Base-by-base conservation (phyloP, 768 basidiomycete species). In the Cyclocybe cylindracea region DNA sequence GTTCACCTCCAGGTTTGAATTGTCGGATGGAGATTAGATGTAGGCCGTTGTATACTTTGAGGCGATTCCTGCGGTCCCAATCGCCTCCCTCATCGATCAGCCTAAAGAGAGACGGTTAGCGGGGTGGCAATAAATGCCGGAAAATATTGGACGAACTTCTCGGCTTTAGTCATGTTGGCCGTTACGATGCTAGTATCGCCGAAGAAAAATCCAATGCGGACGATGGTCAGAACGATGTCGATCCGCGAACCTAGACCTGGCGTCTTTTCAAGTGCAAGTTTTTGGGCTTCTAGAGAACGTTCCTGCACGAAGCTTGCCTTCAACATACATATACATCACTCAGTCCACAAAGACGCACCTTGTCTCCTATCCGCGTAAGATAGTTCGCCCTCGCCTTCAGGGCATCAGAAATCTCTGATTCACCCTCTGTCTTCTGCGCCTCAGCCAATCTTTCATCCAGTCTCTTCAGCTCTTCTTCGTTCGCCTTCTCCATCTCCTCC, bases 71-170 rank as follows among this genome's bases (percentile, higher is more conserved):
- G 48, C 96, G 78, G 68, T 99, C 96, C 96, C 96, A 99, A 72
- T 99, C 96, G 40, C 96, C 96, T 0, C 96, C 96, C 67, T 93
- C 83, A 61, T 98, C 94, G 48, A 97, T 89, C 39, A 97, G 77
- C 49, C 92, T 94, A 63, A 2, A 19, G 24, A 31, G 29, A 45
- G 40, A n/a, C 11, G 33, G 35, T 13, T 10, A 46, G 36, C 7
- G 10, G 18, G 10, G 33, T 3, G 29, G 31, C 33, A 8, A 31
- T 35, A 33, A 24, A n/a, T 5, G 36, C 37, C 3, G 11, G 13
- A 43, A 39, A 41, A 14, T n/a, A 34, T 18, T 9, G 3, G 19
- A 78, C 86, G 56, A 51, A 94, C 90, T 85, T 80, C 61, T 92
- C 89, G 0, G 95, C 95, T 60, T 87, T 85, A 29, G 82, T 74